Evolutionary conservation across 345 rosid genomes (phyloP), one percentile per base, ranked within the genome.

Genomic region (Linum lewisii): DNA sequence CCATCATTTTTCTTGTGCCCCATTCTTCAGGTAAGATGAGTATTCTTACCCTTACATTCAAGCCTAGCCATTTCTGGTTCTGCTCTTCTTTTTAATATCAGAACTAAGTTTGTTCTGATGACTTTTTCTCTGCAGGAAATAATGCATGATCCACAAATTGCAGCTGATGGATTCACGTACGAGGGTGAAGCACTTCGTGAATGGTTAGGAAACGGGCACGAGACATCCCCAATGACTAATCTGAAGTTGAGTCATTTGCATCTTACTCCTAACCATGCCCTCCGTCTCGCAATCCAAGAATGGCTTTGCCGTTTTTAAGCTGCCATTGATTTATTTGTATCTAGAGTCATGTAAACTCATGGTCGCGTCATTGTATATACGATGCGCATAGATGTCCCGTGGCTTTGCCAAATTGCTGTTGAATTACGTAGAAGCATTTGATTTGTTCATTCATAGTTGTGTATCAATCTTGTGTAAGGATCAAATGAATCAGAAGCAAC

Each of bases 181-280:
- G 86, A 84, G 70, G 87, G 78, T 29, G 85, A 79, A 67, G 85
- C 92, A 16, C 20, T 84, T 58, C 70, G 69, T 19, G 77, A 67
- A 19, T 87, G 95, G 95, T 71, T 83, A 65, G 75, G 69, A 44
- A 84, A 73, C 36, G 79, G 82, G 57, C 81, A 67, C 18, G 81
- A 81, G 60, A 84, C 87, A 19, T 82, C 92, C 15, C 87, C 87
- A 6, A 87, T 84, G 95, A 84, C 92, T 44, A 87, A 87, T 64
- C 59, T 83, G 77, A 76, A 62, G 54, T 73, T 87, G 25, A 69
- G 66, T 64, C 68, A 80, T 65, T 57, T 82, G 72, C 54, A 77
- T 74, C 90, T 85, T 13, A 85, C 78, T 51, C 87, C 86, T 15
- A 85, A 87, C 74, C 86, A 80, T 32, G 77, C 79, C 1, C 50